Base-by-base conservation (phyloP, 179 eudicot genomes). In the Amaranthus tricolor region DNA sequence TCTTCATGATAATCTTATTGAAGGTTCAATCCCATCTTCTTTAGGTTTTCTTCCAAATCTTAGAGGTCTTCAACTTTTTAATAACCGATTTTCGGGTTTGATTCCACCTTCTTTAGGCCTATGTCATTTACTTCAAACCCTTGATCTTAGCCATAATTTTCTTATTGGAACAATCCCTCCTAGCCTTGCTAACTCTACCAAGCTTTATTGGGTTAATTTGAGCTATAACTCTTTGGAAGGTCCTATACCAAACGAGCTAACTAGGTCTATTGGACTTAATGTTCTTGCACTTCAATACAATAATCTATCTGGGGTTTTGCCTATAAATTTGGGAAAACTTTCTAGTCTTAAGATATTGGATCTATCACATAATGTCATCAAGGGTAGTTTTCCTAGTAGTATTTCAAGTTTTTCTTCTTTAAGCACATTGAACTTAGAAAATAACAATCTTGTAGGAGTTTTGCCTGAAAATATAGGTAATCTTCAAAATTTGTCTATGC, bases 31-130 rank as follows among this genome's bases (percentile, higher is more conserved):
- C 47, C 99, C 99, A 5, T 48, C 83, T 16, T 84, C 96, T 62
- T 79, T 95, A 21, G 93, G 97, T 14, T 74, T 82, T 10, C 89
- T 95, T 20, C 95, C 89, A 10, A 86, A 85, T 45, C 98, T 95
- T 80, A 83, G 97, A 83, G 96, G 95, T 9, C 78, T 95, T 65
- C 88, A 88, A 49, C 86, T 95, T n/a, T 95, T 89, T 78, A 95
- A 93, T 68, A 95, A 93, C 54, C 87, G 86, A 44, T 86, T 95
- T 76, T 86, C 90, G 9, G 98, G 99, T 70, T 82, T 91, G 0
- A 84, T 95, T 68, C 98, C 99, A 31, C 80, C 86, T n/a, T 85
- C 99, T 11, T 73, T 95, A 69, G 89, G 86, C 56, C 61, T 81
- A 11, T 85, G 84, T 75, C 84, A 81, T 52, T 59, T 61, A 48